Percentiles rank a stretch among this genome's conserved stretches.
Conservation (phyloP, 345 rosid genomes). For the Eucalyptus guilfoylei region DNA sequence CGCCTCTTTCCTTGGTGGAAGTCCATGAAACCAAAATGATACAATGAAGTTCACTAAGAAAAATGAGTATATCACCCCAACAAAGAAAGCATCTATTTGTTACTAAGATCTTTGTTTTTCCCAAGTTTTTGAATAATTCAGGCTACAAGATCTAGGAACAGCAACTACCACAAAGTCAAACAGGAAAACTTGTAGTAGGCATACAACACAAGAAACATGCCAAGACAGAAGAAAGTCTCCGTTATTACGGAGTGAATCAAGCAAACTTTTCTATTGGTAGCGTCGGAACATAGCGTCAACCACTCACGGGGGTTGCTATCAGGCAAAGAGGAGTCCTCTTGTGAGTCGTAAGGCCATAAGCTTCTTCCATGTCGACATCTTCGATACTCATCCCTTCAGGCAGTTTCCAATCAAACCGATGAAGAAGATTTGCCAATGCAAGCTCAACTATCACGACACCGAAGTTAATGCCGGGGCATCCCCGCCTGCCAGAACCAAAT, state of each 20-base stretch:
- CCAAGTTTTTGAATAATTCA: not conserved
- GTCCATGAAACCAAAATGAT: not conserved
- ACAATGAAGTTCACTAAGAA: not conserved
- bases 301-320: not conserved
- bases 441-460: slow-evolving; percentile 22
- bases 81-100: not conserved
- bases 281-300: not conserved
- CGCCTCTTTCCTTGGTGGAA: not conserved
- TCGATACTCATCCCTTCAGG: slow-evolving; percentile 19
- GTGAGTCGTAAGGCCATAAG: slow-evolving; percentile 18
- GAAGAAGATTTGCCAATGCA: slow-evolving; percentile 32
- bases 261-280: not conserved
- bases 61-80: not conserved
- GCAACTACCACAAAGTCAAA: not conserved
- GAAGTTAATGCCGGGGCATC: slow-evolving; percentile 41
- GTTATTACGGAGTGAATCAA: not conserved
- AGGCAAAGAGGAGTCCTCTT: slow-evolving; percentile 39
- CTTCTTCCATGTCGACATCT: slow-evolving; percentile 44
- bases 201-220: not conserved
- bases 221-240: not conserved
- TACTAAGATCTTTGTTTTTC: not conserved
- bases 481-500: slow-evolving; percentile 54
- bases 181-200: not conserved
- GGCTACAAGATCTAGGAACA: not conserved
- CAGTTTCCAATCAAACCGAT: slow-evolving; percentile 38